A percentile compares a stretch with the other conserved stretches of the same genome.
phyloP scores from a whole-genome alignment of 1,284 basidiomycete genomes.

The Pulveroboletus sp. region DNA sequence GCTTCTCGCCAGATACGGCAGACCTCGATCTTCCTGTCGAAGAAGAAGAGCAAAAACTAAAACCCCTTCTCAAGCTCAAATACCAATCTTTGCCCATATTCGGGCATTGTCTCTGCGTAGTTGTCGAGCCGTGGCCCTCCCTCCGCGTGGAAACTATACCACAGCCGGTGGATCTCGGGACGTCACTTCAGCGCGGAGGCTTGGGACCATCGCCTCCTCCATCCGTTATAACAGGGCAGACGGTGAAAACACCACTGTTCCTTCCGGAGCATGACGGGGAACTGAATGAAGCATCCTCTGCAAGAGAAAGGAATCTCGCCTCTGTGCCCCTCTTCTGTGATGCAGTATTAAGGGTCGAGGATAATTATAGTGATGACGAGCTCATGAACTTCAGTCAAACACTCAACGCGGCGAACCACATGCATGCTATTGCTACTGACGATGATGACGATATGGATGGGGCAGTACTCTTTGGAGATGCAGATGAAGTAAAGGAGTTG shows the following conservation, averaged over 20 bases:
- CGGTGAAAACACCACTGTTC: slow-evolving; percentile 63
- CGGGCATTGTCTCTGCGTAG: slow-evolving; percentile 71
- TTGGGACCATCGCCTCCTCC: slow-evolving; percentile 39
- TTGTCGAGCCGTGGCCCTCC: slow-evolving; percentile 75
- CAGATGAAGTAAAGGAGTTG: slow-evolving; percentile 68
- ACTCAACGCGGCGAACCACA: slow-evolving; percentile 58
- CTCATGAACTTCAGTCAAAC: slow-evolving; percentile 76
- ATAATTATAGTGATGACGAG: slow-evolving; percentile 42
- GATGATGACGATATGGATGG: slow-evolving; percentile 76
- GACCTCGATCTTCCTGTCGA: slow-evolving; percentile 36
- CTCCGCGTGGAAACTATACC: slow-evolving; percentile 43
- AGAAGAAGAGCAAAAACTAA: slow-evolving; percentile 70
- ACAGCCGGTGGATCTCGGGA: slow-evolving; percentile 36
- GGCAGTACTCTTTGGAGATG: slow-evolving; percentile 74
- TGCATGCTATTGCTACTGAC: slow-evolving; percentile 56
- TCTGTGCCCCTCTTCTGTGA: slow-evolving; percentile 50
- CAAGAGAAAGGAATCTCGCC: slow-evolving; percentile 35
- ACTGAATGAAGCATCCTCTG: slow-evolving; percentile 39
- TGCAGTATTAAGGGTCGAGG: slow-evolving; percentile 35
- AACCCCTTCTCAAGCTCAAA: slow-evolving; percentile 61
- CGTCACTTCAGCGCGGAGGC: slow-evolving; percentile 36
- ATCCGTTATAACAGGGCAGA: slow-evolving; percentile 12
- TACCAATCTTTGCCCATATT: slow-evolving; percentile 69
- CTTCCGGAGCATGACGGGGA: slow-evolving; percentile 58
- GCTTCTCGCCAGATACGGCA: not conserved